Conservation (phyloP, 129 eudicot species). For the Apium graveolens region DNA sequence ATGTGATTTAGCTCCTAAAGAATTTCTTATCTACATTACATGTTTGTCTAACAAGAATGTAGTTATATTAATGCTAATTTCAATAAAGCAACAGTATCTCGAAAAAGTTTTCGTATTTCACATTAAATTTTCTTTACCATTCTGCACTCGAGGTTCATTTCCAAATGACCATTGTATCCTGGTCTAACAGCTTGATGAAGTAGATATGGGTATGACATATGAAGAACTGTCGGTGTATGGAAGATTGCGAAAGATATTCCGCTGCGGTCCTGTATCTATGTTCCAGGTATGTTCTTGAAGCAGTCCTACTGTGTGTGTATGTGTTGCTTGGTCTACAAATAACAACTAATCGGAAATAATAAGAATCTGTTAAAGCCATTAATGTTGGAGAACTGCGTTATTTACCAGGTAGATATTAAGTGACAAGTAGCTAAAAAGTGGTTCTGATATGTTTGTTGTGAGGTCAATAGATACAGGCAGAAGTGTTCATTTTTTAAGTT, state of each 20-base stretch:
- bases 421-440: neutral
- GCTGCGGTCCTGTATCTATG: constrained; percentile 96
- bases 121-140: neutral
- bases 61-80: neutral
- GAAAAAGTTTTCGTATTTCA: neutral
- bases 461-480: neutral
- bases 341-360: neutral
- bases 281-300: constrained; percentile 58
- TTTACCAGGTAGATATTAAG: neutral
- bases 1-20: neutral
- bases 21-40: neutral
- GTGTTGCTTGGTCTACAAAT: neutral
- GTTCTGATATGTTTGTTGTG: neutral
- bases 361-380: neutral
- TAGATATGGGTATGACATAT: constrained; percentile 98
- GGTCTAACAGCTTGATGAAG: constrained; percentile 77
- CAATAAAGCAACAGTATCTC: neutral
- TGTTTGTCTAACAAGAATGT: neutral
- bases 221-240: constrained; percentile 91
- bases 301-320: neutral
- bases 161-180: constrained; percentile 3
- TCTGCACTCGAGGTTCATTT: neutral
- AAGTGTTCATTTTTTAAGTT: neutral
- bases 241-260: constrained; percentile 82
- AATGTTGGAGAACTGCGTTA: neutral